Percentiles rank a stretch among this genome's conserved stretches.
phyloP scores from a whole-genome alignment of 768 basidiomycete genomes.

The Asterophora parasitica region DNA sequence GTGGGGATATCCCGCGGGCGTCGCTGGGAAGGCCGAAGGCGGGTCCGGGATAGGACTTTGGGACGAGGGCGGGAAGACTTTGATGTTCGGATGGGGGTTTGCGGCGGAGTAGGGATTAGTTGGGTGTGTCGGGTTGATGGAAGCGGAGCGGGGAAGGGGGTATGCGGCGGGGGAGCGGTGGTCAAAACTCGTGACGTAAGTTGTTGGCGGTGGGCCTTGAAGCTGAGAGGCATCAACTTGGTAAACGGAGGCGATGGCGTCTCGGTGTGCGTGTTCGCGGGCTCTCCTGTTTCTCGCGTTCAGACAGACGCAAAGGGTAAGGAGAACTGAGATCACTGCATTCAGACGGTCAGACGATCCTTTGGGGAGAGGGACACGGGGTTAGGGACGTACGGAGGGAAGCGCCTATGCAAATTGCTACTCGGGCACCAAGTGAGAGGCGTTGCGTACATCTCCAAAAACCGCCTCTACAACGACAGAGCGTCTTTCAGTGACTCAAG shows the following conservation, averaged over 20 bases:
- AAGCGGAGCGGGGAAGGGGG: slow-evolving; percentile 11
- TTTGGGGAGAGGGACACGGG: not conserved
- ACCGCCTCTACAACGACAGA: slow-evolving; percentile 11
- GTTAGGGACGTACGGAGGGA: slow-evolving; percentile 11
- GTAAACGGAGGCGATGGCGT: slow-evolving; percentile 16
- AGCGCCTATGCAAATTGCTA: slow-evolving; percentile 15
- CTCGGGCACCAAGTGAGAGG: slow-evolving; percentile 13
- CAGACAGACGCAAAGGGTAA: slow-evolving; percentile 13
- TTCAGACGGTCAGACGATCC: not conserved
- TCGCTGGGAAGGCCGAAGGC: slow-evolving; percentile 11
- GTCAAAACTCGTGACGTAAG: slow-evolving; percentile 18
- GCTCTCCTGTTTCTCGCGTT: slow-evolving; percentile 10
- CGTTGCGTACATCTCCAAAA: slow-evolving; percentile 15
- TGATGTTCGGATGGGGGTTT: slow-evolving; percentile 11
- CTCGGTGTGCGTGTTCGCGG: slow-evolving; percentile 3
- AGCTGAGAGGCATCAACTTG: slow-evolving; percentile 19
- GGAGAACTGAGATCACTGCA: slow-evolving; percentile 9
- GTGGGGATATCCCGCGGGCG: slow-evolving; percentile 13
- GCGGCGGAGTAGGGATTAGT: slow-evolving; percentile 10
- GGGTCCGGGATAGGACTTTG: slow-evolving; percentile 3
- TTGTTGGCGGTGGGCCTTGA: slow-evolving; percentile 16
- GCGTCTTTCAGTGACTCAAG: not conserved
- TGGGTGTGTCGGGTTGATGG: too few relatives aligned
- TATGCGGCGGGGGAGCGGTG: slow-evolving; percentile 13
- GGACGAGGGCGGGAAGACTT: slow-evolving; percentile 1